Evolutionary conservation across 2,329 filamentous ascomycete genomes (phyloP).

Genomic region (Ophiostoma sp.): DNA sequence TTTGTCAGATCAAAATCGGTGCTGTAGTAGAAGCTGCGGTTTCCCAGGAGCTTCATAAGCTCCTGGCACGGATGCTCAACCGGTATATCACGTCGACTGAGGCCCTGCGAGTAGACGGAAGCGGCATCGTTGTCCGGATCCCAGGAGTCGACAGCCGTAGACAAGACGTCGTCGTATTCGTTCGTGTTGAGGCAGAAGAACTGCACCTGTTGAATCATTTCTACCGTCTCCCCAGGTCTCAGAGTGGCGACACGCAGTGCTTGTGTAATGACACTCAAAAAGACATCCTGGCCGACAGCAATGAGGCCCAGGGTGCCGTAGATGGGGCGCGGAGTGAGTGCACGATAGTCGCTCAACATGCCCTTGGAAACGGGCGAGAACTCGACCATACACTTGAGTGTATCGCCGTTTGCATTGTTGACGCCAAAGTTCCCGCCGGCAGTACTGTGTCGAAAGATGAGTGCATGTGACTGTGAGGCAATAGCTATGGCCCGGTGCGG

Average conservation of each 20-base stretch:
- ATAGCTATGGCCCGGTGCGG: constrained; percentile 85
- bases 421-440: constrained; percentile 52
- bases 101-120: constrained; percentile 45
- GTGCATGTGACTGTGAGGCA: constrained; percentile 68
- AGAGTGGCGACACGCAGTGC: constrained; percentile 74
- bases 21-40: constrained; percentile 96
- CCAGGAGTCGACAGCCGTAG: constrained; percentile 42
- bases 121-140: constrained; percentile 47
- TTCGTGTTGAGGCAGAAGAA: constrained; percentile 88
- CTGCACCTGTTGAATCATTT: constrained; percentile 78
- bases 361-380: constrained; percentile 61
- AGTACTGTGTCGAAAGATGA: constrained; percentile 79
- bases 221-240: constrained; percentile 80
- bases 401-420: constrained; percentile 39
- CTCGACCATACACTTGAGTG: constrained; percentile 72
- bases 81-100: constrained; percentile 62
- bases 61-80: constrained; percentile 86
- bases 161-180: constrained; percentile 73
- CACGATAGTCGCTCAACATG: constrained; percentile 70
- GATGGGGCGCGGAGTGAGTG: constrained; percentile 66
- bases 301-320: constrained; percentile 86
- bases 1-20: constrained; percentile 97
- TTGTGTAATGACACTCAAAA: constrained; percentile 81
- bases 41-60: constrained; percentile 83
- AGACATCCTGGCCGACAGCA: constrained; percentile 75